Evolutionary conservation across 1,284 basidiomycete species (phyloP).

Genomic region (Ceratobasidium theobromae): DNA sequence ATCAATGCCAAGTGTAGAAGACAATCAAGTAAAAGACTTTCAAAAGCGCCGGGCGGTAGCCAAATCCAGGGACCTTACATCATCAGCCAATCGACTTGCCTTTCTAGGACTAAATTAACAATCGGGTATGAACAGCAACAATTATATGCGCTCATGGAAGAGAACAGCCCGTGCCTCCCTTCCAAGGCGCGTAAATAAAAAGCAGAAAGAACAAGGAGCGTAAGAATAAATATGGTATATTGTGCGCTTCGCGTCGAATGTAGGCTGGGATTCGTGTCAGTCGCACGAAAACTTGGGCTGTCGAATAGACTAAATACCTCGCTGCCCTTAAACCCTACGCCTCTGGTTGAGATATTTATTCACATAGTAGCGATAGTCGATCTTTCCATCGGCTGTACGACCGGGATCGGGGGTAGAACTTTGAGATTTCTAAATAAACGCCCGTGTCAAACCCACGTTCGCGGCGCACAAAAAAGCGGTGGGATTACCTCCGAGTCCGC

Average conservation of each 20-base stretch:
- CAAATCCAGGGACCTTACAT: not conserved
- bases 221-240: not conserved
- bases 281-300: not conserved
- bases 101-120: not conserved
- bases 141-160: not conserved
- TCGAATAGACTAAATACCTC: not conserved
- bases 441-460: not conserved
- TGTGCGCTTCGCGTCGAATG: not conserved
- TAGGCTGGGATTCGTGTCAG: no score
- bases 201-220: not conserved
- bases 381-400: conserved; percentile 4
- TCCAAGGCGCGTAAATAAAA: not conserved
- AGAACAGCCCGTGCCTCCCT: not conserved
- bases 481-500: no score
- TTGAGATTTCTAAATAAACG: not conserved
- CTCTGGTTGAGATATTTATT: not conserved
- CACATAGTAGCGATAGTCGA: conserved; percentile 12
- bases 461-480: no score
- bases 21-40: not conserved
- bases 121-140: not conserved
- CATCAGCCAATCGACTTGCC: not conserved
- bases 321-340: not conserved
- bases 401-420: not conserved
- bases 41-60: not conserved
- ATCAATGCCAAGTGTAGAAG: not conserved